Base-by-base conservation (phyloP, 2,329 filamentous ascomycete species). In the Botrytis tulipae region DNA sequence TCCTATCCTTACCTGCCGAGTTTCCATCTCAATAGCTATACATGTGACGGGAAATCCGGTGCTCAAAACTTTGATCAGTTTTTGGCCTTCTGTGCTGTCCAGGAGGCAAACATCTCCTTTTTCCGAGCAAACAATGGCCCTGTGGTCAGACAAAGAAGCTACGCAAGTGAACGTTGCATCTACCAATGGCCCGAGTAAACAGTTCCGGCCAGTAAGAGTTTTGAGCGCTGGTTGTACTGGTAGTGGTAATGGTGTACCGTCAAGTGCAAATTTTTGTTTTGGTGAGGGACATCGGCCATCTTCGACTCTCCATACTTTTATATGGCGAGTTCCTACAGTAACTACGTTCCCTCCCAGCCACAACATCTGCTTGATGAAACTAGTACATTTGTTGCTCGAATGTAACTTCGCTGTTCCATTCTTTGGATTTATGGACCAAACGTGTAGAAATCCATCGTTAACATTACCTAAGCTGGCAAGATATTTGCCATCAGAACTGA, bases 351-450 rank as follows among this genome's bases (percentile, higher is more conserved):
- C 92, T 18, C 95, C 95, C 82, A 98, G 89, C 95, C 96, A 99
- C 59, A 92, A 87, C 89, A 99, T 97, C 71, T 92, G 91, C 76
- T 91, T 91, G 78, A 98, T 89, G 75, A 90, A 90, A 29, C 93
- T 94, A 10, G 95, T 98, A 83, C 96, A 98, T 81, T 96, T 93
- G 82, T 98, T 98, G 86, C 88, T 97, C 81, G 87, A 95, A 88
- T 91, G 87, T 48, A 98, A 85, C 78, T 87, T 94, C 2, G 94
- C 91, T 32, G 91, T 88, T 29, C 95, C 95, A 16, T 90, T 96
- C 67, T 90, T 92, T n/a, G 91, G 84, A 79, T 97, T 94, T 77
- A 98, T 89, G 77, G 87, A 90, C 95, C 95, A 98, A 42, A 98
- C 87, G 81, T 95, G 97, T 32, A 99, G 86, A 80, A 97, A 98